Base-by-base conservation (phyloP, 2,329 filamentous ascomycete species). In the Geoglossum cookeanum region DNA sequence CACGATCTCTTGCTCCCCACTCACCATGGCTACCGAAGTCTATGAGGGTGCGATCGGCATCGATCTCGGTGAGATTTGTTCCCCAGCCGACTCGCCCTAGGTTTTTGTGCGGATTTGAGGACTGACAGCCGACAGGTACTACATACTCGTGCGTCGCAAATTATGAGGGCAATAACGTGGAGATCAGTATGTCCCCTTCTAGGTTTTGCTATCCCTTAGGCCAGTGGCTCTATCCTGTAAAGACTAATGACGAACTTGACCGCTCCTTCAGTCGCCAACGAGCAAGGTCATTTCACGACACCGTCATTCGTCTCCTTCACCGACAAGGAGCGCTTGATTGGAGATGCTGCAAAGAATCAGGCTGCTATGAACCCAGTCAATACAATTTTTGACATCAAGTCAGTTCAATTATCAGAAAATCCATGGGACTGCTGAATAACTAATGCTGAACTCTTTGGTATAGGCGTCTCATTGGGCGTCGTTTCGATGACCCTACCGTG, bases 41-140 rank as follows among this genome's bases (percentile, higher is more conserved):
- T 98, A 97, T 75, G 92, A 98, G 74, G 92, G 92, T 86, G 92
- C 92, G 83, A 88, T 97, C 78, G 92, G 92, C 83, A 98, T 98
- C 79, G 92, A 98, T 84, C 82, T 98, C 78, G 92, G 91, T 94
- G 78, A 69, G 84, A 77, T 64, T 69, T 65, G 42, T 68, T 66
- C 64, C 61, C 65, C 64, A 65, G 62, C 62, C 59, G 61, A 44
- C 63, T 30, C 27, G 35, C 4, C 9, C 4, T 29, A 37, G 8
- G 29, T 35, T 53, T 55, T 39, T 55, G 54, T 55, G 53, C 53
- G 37, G 22, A 45, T 17, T 17, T 27, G 44, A 13, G 35, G 27
- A 33, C 55, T 52, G 55, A 57, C 49, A 51, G 32, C 55, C 60
- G 35, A 63, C 67, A 96, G 91, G 92, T 76, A 98, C 92, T 68